Evolutionary conservation across 192 early-diverging fungal genomes (phyloP), one percentile per base, ranked within the genome.

Genomic region (Mortierella hygrophila): DNA sequence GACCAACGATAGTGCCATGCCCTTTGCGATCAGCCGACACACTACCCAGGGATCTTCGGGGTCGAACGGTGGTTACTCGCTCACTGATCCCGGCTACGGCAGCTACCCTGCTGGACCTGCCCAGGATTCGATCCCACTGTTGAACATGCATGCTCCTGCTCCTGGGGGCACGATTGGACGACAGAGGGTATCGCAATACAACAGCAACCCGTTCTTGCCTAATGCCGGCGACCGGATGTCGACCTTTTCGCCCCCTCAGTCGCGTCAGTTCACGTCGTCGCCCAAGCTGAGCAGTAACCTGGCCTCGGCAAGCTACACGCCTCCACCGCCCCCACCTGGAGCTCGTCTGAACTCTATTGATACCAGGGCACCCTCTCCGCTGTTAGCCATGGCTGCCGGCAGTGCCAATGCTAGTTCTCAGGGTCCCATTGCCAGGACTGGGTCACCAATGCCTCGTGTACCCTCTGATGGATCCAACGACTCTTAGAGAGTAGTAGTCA

Each of bases 141-240:
- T 86, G 74, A 86, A 86, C 47, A 86, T 86, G 84, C 84, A 86
- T 42, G 52, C 69, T 0, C 84, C 84, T 9, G 60, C 84, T 9
- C 84, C 84, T 35, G 84, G 84, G 29, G 84, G 84, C 65, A 86
- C 78, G 4, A 86, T 86, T 73, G 84, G 84, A 70, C 84, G 84
- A 20, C 84, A 86, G 26, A 54, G 84, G 23, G 76, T 81, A 1
- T 86, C 84, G 35, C 79, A 80, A 37, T 86, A 74, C n/a, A 80
- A 69, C 29, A 65, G 60, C 37, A 80, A 69, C 70, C 75, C 75
- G 40, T 80, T 68, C 57, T 42, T 35, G 11, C 32, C 57, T 3
- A 46, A 44, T 13, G 54, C 60, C 6, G 60, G 41, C n/a, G 68
- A 80, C 60, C 84, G 84, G n/a, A 77, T 81, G 79, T 81, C 84